Percentiles rank a stretch among this genome's conserved stretches.
Conservation (phyloP, 73 alveolate genomes). For the Blepharisma japonicum region DNA sequence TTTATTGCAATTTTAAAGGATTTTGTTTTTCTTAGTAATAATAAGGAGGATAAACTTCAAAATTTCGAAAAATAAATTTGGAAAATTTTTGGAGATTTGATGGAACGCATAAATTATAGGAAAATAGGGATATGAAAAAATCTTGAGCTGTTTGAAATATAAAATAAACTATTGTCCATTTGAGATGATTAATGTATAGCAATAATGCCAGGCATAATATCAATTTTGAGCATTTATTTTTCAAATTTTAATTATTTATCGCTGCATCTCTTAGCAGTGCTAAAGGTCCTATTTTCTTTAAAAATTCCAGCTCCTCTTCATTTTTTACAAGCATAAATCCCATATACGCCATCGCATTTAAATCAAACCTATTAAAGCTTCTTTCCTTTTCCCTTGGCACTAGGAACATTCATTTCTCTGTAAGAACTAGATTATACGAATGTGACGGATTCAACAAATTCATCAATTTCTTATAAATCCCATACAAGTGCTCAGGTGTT, state of each 20-base stretch:
- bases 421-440: constrained; percentile 18
- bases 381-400: constrained; percentile 22
- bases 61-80: no score
- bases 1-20: no score
- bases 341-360: constrained; percentile 17
- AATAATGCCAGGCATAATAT: no score
- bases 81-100: no score
- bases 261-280: constrained; percentile 35
- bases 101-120: no score
- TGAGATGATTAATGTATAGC: no score
- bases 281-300: constrained; percentile 37
- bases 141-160: no score
- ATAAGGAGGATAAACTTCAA: no score
- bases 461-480: not conserved
- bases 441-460: not conserved
- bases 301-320: constrained; percentile 33
- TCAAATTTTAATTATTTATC: not conserved
- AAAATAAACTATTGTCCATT: no score
- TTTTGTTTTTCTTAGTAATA: no score
- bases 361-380: constrained; percentile 8
- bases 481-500: not conserved
- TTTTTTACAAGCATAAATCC: constrained; percentile 33
- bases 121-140: no score
- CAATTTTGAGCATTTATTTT: no score
- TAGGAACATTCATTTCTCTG: constrained; percentile 22